These are phyloP conservation scores for Neospermospora avenae DNA, from an alignment of 2,329 filamentous ascomycete species.

Conservation along the genomic window DNA sequence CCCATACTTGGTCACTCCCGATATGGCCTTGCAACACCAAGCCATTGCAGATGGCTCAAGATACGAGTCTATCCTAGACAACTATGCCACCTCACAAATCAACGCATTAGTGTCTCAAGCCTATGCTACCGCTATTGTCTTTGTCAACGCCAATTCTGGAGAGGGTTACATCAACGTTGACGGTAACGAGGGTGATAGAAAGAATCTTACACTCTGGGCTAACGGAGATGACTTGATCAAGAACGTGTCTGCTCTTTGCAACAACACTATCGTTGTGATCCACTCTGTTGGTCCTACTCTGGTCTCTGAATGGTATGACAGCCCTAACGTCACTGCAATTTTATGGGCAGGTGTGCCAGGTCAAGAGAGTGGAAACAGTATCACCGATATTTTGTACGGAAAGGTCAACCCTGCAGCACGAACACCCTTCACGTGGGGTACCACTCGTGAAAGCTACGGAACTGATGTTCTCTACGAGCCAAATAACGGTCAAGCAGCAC, in stretches of 20 bases:
- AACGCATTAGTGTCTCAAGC: slow-evolving; percentile 57
- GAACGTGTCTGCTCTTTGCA: slow-evolving; percentile 72
- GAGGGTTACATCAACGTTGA: slow-evolving; percentile 85
- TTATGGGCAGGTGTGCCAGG: slow-evolving; percentile 80
- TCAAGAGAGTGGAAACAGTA: slow-evolving; percentile 76
- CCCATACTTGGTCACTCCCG: slow-evolving; percentile 75
- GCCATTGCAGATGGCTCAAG: slow-evolving; percentile 57
- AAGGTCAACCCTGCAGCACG: slow-evolving; percentile 73
- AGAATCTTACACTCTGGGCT: slow-evolving; percentile 88
- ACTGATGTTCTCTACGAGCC: slow-evolving; percentile 46
- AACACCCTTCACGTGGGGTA: slow-evolving; percentile 77
- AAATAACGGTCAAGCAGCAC: slow-evolving; percentile 63
- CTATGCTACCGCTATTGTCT: slow-evolving; percentile 75
- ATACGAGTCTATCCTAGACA: slow-evolving; percentile 66
- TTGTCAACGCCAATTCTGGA: slow-evolving; percentile 82
- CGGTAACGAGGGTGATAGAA: slow-evolving; percentile 81
- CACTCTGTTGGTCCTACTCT: slow-evolving; percentile 82
- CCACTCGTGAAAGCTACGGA: slow-evolving; percentile 48
- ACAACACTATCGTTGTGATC: slow-evolving; percentile 89
- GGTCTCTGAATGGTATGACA: slow-evolving; percentile 69
- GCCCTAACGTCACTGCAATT: slow-evolving; percentile 78
- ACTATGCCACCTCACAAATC: slow-evolving; percentile 65
- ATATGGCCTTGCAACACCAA: slow-evolving; percentile 65
- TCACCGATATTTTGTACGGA: slow-evolving; percentile 82
- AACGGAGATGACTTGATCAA: slow-evolving; percentile 77